Evolutionary conservation across 2,329 filamentous ascomycete species (phyloP).

Genomic region (Pseudocercospora vitis): DNA sequence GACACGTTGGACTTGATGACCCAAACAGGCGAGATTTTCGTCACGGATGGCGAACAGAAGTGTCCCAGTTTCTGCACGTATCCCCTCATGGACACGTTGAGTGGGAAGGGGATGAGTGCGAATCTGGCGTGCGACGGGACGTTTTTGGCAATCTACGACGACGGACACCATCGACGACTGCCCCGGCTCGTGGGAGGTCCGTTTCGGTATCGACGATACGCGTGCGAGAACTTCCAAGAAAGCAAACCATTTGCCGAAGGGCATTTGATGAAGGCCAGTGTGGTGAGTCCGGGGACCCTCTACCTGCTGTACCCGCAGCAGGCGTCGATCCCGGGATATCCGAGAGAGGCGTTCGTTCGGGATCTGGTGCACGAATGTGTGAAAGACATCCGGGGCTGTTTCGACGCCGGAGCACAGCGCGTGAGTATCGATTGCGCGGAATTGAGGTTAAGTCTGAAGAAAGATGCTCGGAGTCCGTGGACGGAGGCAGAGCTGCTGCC

Average conservation of each 20-base stretch:
- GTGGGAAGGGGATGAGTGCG: background rate
- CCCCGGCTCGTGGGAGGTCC: slow-evolving; percentile 2
- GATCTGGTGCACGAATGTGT: slow-evolving; percentile 1
- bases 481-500: background rate
- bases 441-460: background rate
- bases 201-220: slow-evolving; percentile 10
- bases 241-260: slow-evolving; percentile 1
- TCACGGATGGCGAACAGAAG: slow-evolving; percentile 7
- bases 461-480: slow-evolving; percentile 9
- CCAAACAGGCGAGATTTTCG: slow-evolving; percentile 3
- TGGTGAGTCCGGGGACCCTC: slow-evolving; percentile 1
- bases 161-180: slow-evolving; percentile 5
- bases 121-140: background rate
- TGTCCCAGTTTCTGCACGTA: background rate
- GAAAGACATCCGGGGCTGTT: slow-evolving; percentile 6
- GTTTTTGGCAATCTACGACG: background rate
- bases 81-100: slow-evolving; percentile 2
- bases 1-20: background rate
- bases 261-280: slow-evolving; percentile 2
- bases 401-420: slow-evolving; percentile 2
- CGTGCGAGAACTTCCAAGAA: slow-evolving; percentile 9
- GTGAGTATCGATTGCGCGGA: slow-evolving; percentile 5
- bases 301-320: slow-evolving; percentile 9
- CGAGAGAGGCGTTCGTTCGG: slow-evolving; percentile 1
- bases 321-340: slow-evolving; percentile 5